Evolutionary conservation across 306 rosid species (phyloP).

Genomic region (Fagus crenata): DNA sequence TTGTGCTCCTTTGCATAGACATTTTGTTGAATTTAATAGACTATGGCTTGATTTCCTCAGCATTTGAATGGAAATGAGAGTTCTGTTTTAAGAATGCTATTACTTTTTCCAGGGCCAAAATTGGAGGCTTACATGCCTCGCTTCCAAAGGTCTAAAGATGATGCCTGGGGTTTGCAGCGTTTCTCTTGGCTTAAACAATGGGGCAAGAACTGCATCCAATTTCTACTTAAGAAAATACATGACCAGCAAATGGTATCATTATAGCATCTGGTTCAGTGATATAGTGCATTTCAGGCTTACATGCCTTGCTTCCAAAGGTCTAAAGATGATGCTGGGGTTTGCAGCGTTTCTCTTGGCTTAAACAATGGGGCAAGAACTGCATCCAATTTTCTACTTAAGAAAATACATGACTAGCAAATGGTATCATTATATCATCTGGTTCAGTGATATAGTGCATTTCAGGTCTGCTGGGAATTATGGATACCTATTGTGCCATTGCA

Average conservation of each 20-base stretch:
- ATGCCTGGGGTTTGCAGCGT: too few relatives aligned
- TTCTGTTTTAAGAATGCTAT: slow-evolving; percentile 25
- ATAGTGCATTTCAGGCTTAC: too few relatives aligned
- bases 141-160: slow-evolving; percentile 32
- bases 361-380: slow-evolving; percentile 23
- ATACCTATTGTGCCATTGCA: slow-evolving; percentile 18
- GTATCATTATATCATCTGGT: slow-evolving; percentile 14
- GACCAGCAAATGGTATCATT: too few relatives aligned
- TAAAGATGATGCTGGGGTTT: slow-evolving; percentile 31
- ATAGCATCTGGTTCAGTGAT: too few relatives aligned
- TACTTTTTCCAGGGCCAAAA: slow-evolving; percentile 51
- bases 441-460: slow-evolving; percentile 21
- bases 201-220: too few relatives aligned
- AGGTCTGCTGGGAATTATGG: slow-evolving; percentile 23
- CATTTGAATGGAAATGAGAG: slow-evolving; percentile 16
- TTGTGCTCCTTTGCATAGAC: not conserved
- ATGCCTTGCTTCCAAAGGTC: too few relatives aligned
- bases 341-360: slow-evolving; percentile 18
- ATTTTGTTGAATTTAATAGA: not conserved
- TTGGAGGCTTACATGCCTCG: slow-evolving; percentile 39
- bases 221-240: too few relatives aligned
- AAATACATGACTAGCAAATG: slow-evolving; percentile 11
- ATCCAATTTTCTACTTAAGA: slow-evolving; percentile 16
- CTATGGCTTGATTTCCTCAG: slow-evolving; percentile 10
- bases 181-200: too few relatives aligned